phyloP scores from a whole-genome alignment of 2,329 filamentous ascomycete genomes.

The Paecilomyces niveus region DNA sequence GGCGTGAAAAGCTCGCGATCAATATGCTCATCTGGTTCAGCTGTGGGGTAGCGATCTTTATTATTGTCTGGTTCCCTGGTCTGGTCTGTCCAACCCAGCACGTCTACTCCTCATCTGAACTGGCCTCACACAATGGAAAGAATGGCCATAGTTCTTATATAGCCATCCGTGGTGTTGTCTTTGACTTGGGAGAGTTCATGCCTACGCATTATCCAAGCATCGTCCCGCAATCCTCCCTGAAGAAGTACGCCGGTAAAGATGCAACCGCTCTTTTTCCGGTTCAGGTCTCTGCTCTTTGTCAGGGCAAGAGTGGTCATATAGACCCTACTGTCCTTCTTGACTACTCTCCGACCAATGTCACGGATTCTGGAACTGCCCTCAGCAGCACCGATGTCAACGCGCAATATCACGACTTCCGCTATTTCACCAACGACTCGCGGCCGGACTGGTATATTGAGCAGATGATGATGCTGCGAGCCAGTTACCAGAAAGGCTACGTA shows the following conservation, averaged over 20 bases:
- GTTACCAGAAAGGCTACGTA: slow-evolving; percentile 79
- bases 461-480: slow-evolving; percentile 67
- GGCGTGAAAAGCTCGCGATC: slow-evolving; percentile 96
- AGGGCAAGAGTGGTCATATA: slow-evolving; percentile 60
- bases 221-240: slow-evolving; percentile 54
- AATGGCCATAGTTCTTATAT: slow-evolving; percentile 59
- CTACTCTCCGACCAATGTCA: slow-evolving; percentile 71
- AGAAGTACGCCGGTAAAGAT: slow-evolving; percentile 80
- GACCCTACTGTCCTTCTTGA: slow-evolving; percentile 73
- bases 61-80: slow-evolving; percentile 80
- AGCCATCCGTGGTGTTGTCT: slow-evolving; percentile 82
- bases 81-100: slow-evolving; percentile 88
- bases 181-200: slow-evolving; percentile 69
- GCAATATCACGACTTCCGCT: slow-evolving; percentile 88
- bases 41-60: slow-evolving; percentile 72
- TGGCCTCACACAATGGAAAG: slow-evolving; percentile 68
- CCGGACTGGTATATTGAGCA: slow-evolving; percentile 91
- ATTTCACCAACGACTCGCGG: slow-evolving; percentile 70
- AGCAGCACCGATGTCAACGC: slow-evolving; percentile 63
- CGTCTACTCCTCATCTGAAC: slow-evolving; percentile 73
- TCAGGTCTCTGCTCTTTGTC: slow-evolving; percentile 86
- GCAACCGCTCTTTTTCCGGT: slow-evolving; percentile 86
- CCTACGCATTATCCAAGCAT: slow-evolving; percentile 71
- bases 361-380: slow-evolving; percentile 59
- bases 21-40: slow-evolving; percentile 94